These are phyloP conservation scores for California macrophylla DNA, from an alignment of 441 rosid species.

Conservation along the genomic window DNA sequence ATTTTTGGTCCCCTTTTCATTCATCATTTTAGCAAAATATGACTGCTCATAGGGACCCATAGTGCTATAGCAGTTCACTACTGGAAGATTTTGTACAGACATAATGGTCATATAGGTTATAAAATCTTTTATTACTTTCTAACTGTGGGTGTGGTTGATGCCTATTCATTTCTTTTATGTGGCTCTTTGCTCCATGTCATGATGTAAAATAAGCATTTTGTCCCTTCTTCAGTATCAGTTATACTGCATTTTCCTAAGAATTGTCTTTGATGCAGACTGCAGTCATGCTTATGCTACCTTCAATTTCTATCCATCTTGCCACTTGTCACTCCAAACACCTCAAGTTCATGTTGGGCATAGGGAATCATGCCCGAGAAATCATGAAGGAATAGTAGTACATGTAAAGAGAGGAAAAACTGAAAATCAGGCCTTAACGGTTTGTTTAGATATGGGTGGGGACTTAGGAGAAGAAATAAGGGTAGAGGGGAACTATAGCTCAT, in stretches of 20 bases:
- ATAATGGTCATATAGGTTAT: neutral
- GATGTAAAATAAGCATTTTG: neutral
- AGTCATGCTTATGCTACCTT: slow-evolving; percentile 1
- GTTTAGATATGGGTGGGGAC: neutral
- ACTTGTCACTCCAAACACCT: neutral
- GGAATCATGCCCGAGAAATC: neutral
- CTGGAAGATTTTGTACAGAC: neutral
- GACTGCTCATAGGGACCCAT: neutral
- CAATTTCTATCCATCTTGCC: neutral
- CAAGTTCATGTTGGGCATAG: neutral
- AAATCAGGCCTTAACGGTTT: neutral
- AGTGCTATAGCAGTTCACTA: neutral
- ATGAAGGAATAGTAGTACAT: neutral
- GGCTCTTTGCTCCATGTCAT: neutral
- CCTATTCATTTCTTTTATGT: neutral
- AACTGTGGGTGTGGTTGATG: neutral
- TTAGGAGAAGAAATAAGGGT: neutral
- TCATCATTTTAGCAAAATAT: neutral
- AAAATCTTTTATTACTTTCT: neutral
- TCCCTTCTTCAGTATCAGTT: neutral
- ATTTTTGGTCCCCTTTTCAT: neutral
- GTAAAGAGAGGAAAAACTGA: neutral
- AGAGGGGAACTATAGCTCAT: neutral
- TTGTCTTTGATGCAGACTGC: neutral
- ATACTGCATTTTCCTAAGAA: neutral